Percentiles rank a stretch among this genome's conserved stretches.
phyloP scores from a whole-genome alignment of 83 land plant species.

The Picea abies region DNA sequence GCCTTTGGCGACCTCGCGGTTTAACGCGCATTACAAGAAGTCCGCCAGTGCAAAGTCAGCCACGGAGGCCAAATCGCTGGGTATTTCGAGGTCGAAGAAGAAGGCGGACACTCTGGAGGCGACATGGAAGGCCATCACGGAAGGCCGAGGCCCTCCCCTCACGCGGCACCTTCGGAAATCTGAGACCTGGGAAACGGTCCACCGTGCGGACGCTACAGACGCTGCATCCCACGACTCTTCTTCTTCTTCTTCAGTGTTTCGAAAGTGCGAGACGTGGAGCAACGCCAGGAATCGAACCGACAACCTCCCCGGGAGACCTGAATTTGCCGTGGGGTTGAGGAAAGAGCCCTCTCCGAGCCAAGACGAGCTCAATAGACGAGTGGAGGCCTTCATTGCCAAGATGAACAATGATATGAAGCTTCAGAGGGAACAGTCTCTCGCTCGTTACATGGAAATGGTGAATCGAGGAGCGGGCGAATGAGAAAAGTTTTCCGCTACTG shows the following conservation, averaged over 20 bases:
- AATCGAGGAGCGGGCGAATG: conserved; percentile 11
- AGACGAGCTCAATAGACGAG: conserved; percentile 77
- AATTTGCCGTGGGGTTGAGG: conserved; percentile 5
- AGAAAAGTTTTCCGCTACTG: too few relatives aligned
- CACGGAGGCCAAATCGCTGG: conserved; percentile 24
- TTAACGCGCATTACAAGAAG: conserved; percentile 26
- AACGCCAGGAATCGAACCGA: conserved; percentile 46
- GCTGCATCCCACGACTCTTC: background rate
- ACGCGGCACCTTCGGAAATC: conserved; percentile 55
- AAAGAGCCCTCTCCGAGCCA: conserved; percentile 62
- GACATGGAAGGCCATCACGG: conserved; percentile 73
- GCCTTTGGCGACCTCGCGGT: conserved; percentile 35
- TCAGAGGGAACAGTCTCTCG: conserved; percentile 62
- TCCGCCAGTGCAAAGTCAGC: conserved; percentile 13
- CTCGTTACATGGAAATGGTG: background rate
- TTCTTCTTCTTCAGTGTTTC: too few relatives aligned
- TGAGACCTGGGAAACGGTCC: conserved; percentile 49
- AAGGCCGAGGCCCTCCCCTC: conserved; percentile 58
- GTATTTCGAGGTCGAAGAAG: conserved; percentile 32
- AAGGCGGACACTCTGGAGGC: conserved; percentile 59
- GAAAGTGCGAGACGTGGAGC: background rate
- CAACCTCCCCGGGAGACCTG: conserved; percentile 11
- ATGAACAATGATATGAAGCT: conserved; percentile 44
- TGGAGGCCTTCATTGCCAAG: conserved; percentile 62
- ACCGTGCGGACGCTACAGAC: background rate